Conservation (phyloP, 345 rosid genomes). For the Salix dunnii region DNA sequence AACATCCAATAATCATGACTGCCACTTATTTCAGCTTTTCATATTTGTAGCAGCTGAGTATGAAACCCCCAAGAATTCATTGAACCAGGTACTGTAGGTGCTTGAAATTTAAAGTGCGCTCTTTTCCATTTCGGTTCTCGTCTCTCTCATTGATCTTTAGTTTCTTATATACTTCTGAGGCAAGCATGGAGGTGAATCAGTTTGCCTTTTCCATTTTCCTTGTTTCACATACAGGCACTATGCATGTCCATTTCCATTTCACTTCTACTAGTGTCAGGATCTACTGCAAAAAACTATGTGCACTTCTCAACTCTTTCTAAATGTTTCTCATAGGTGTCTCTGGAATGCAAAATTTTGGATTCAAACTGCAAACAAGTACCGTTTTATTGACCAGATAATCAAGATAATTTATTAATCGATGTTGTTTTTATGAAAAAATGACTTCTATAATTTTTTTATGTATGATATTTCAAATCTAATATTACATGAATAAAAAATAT, state of each 20-base stretch:
- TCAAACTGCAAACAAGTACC: constrained; percentile 78
- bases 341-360: constrained; percentile 90
- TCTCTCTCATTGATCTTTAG: neutral
- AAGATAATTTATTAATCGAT: no score
- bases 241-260: neutral
- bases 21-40: constrained; percentile 54
- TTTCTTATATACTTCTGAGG: neutral
- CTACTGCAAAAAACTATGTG: neutral
- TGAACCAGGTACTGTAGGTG: constrained; percentile 71
- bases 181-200: neutral
- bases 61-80: constrained; percentile 64
- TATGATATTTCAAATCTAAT: no score
- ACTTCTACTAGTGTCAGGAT: neutral
- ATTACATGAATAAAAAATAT: no score
- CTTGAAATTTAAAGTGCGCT: neutral
- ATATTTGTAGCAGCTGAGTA: constrained; percentile 86
- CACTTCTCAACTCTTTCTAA: neutral
- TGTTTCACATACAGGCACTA: neutral
- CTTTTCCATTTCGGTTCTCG: neutral
- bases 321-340: constrained; percentile 55
- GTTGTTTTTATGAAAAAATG: no score
- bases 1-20: neutral
- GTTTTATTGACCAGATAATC: constrained; percentile 95
- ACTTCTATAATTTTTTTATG: no score
- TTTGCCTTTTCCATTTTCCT: neutral